These are phyloP conservation scores for Colletotrichum graminicola DNA, from an alignment of 2,329 filamentous ascomycete genomes.

Conservation along the genomic window DNA sequence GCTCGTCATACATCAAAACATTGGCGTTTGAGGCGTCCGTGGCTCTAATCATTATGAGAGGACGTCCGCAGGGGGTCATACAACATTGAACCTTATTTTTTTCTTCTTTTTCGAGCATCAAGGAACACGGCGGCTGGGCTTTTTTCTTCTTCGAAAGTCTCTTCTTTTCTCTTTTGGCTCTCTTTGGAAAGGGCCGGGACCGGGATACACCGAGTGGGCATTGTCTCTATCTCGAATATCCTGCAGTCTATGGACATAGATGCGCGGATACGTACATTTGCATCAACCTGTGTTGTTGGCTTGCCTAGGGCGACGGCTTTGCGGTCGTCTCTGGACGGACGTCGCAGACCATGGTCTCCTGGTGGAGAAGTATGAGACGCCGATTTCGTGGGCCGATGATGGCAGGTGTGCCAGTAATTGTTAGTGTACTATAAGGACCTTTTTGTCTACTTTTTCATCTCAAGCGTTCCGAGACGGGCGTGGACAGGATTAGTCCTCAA, in stretches of 20 bases:
- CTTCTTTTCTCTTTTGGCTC: constrained; percentile 36
- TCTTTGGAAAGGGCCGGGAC: constrained; percentile 41
- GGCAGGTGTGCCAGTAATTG: constrained; percentile 41
- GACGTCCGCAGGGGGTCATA: constrained; percentile 42
- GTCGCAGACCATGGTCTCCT: constrained; percentile 7
- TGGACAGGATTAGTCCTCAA: constrained; percentile 38
- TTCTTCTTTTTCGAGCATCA: constrained; percentile 34
- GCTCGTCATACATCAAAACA: constrained; percentile 41
- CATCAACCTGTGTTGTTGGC: constrained; percentile 28
- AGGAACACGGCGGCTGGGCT: constrained; percentile 39
- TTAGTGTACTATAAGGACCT: constrained; percentile 42
- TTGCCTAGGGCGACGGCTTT: neutral
- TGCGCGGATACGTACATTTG: constrained; percentile 42
- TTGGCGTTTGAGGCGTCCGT: constrained; percentile 43
- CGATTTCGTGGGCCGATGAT: constrained; percentile 18
- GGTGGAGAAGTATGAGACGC: constrained; percentile 13
- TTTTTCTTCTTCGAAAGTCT: constrained; percentile 27
- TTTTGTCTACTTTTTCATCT: constrained; percentile 40
- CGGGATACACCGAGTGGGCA: constrained; percentile 33
- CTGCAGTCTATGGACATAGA: constrained; percentile 41
- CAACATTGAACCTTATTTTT: constrained; percentile 39
- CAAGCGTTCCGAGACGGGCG: constrained; percentile 32
- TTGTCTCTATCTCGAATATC: constrained; percentile 26
- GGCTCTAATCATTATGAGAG: constrained; percentile 40
- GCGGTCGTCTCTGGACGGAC: constrained; percentile 3